Conservation (phyloP, 2,329 filamentous ascomycete species). For the Ophiostoma angusticollis region DNA sequence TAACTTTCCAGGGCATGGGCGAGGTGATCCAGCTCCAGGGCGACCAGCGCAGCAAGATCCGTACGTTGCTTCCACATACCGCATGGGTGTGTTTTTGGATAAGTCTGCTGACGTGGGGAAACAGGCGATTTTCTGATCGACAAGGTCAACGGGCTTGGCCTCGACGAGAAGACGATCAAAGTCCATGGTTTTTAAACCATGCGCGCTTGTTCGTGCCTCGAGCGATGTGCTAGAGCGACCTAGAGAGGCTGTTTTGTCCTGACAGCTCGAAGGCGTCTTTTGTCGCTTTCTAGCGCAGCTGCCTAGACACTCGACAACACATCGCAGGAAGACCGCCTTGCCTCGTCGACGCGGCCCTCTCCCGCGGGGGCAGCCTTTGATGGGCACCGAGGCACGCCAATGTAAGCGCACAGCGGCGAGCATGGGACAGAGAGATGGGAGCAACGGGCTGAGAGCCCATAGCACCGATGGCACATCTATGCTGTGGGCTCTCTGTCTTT, state of each 20-base stretch:
- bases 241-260: background rate
- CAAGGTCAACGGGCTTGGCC: conserved; percentile 87
- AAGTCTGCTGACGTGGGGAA: conserved; percentile 62
- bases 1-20: conserved; percentile 11
- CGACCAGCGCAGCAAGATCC: conserved; percentile 64
- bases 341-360: background rate
- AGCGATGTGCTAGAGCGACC: conserved; percentile 4
- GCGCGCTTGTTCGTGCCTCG: conserved; percentile 8
- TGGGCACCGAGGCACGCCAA: conserved; percentile 5
- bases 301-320: background rate
- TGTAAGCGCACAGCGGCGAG: conserved; percentile 3
- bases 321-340: no score
- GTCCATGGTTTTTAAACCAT: conserved; percentile 54
- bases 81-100: no score
- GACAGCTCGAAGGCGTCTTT: conserved; percentile 2
- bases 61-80: no score
- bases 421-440: background rate
- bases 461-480: background rate
- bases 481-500: background rate
- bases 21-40: conserved; percentile 76
- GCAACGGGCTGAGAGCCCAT: background rate
- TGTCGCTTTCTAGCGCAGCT: background rate
- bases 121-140: conserved; percentile 94
- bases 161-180: conserved; percentile 96
- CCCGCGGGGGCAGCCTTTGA: background rate